Conservation (phyloP, 148 eudicot genomes). For the Rhododendron kiyosumense region DNA sequence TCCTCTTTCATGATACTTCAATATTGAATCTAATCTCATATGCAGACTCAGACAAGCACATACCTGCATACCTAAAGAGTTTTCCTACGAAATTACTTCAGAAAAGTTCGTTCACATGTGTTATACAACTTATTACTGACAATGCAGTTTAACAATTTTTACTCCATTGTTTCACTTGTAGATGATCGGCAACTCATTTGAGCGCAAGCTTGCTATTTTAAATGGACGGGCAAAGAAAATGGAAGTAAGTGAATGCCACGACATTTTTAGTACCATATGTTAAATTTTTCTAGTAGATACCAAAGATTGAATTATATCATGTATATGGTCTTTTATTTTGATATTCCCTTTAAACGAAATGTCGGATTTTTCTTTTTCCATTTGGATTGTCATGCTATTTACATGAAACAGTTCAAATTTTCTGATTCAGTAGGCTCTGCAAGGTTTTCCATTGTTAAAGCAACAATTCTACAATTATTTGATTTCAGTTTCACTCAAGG, state of each 20-base stretch:
- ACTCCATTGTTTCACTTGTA: conserved; percentile 11
- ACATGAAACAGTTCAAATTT: not conserved
- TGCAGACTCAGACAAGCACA: not conserved
- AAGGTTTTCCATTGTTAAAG: not conserved
- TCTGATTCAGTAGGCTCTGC: not conserved
- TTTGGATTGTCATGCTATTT: not conserved
- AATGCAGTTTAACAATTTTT: not conserved
- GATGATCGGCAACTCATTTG: conserved; percentile 61
- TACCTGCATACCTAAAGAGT: not conserved
- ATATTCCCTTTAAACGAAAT: not conserved
- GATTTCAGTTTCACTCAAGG: not conserved
- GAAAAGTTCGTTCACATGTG: not conserved
- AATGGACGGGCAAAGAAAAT: conserved; percentile 38
- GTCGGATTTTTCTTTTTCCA: not conserved
- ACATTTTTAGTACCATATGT: not conserved
- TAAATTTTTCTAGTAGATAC: not conserved
- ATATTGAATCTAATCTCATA: not conserved
- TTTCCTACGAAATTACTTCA: not conserved
- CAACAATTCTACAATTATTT: not conserved
- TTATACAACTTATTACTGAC: not conserved
- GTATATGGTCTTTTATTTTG: too few relatives aligned
- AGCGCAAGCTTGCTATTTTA: conserved; percentile 52
- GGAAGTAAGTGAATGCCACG: conserved; percentile 29
- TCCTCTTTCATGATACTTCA: not conserved
- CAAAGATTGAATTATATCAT: not conserved